Conservation (phyloP, 176 grass and related monocot genomes). For the Microstegium vimineum region DNA sequence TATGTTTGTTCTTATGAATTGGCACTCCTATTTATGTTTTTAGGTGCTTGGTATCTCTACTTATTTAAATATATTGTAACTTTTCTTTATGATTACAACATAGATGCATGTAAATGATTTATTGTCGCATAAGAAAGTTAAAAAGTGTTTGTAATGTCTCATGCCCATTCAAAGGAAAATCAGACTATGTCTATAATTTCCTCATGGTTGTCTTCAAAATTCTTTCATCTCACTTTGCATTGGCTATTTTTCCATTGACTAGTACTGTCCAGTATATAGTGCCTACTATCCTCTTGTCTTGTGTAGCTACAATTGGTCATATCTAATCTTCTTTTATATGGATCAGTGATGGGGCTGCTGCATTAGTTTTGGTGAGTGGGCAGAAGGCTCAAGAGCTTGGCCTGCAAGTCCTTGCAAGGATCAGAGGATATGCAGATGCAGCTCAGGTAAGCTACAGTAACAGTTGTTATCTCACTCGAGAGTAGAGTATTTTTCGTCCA, state of each 20-base stretch:
- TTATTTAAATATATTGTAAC: neutral
- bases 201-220: neutral
- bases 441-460: slow-evolving; percentile 61
- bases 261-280: neutral
- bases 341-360: slow-evolving; percentile 66
- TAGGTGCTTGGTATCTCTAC: neutral
- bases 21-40: neutral
- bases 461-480: neutral
- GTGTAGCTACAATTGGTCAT: neutral
- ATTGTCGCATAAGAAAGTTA: neutral
- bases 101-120: neutral
- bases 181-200: neutral
- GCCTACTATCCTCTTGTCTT: neutral
- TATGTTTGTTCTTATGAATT: neutral
- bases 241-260: neutral
- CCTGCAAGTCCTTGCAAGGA: slow-evolving; percentile 75
- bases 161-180: neutral
- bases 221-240: neutral
- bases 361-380: slow-evolving; percentile 70
- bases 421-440: slow-evolving; percentile 85
- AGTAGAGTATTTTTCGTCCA: neutral
- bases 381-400: slow-evolving; percentile 82
- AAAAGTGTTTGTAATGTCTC: neutral
- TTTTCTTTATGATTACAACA: no score
- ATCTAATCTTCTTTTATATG: slow-evolving; percentile 20